Conservation (phyloP, 306 rosid genomes). For the Urtica urens region DNA sequence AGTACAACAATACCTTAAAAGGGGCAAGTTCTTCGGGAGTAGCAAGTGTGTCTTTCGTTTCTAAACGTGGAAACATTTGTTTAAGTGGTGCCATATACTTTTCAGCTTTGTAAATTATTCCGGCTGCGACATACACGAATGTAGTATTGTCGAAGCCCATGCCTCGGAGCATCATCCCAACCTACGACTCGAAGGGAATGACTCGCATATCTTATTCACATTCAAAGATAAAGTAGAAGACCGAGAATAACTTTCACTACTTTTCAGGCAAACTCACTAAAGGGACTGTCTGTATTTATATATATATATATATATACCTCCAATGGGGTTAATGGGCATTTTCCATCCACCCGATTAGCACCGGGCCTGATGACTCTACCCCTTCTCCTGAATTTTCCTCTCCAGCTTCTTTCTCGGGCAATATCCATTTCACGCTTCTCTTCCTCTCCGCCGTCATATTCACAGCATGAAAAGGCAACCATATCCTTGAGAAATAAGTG, state of each 20-base stretch:
- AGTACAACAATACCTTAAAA: slow-evolving; percentile 43
- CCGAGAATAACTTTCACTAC: not conserved
- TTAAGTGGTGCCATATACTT: slow-evolving; percentile 91
- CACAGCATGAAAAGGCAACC: slow-evolving; percentile 98
- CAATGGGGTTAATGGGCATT: slow-evolving; percentile 87
- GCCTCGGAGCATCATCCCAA: slow-evolving; percentile 96
- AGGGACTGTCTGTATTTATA: not conserved
- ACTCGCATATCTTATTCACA: slow-evolving; percentile 3
- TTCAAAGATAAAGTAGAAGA: not conserved
- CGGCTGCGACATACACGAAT: slow-evolving; percentile 80
- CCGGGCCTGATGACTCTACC: slow-evolving; percentile 87
- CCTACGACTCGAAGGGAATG: slow-evolving; percentile 36
- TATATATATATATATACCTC: slow-evolving; percentile 40
- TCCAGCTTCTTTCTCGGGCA: slow-evolving; percentile 96
- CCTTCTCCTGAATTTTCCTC: slow-evolving; percentile 88
- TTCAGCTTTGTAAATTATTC: slow-evolving; percentile 69
- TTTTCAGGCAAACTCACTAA: not conserved
- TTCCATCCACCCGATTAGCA: slow-evolving; percentile 83
- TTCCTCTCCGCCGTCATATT: slow-evolving; percentile 88
- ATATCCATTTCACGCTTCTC: slow-evolving; percentile 92
- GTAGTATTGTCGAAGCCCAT: slow-evolving; percentile 94
- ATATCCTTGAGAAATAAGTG: slow-evolving; percentile 46
- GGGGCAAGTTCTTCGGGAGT: slow-evolving; percentile 74
- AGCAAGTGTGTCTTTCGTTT: slow-evolving; percentile 74
- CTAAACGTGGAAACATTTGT: slow-evolving; percentile 84